phyloP scores from a whole-genome alignment of 129 eudicot species.

The Escallonia herrerae region DNA sequence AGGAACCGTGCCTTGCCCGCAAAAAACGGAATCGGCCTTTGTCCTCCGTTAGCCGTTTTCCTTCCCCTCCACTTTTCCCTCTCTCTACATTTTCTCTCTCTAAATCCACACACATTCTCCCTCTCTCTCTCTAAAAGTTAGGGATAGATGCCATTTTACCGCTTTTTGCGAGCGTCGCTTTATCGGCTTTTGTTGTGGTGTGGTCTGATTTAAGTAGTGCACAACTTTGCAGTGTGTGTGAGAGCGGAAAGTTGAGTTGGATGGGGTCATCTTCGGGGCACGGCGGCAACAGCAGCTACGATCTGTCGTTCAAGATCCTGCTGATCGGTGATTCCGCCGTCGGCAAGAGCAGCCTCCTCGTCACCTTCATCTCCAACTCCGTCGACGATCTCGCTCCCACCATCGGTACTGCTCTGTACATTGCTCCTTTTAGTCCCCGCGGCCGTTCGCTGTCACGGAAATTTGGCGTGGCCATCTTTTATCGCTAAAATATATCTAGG shows the following conservation, averaged over 20 bases:
- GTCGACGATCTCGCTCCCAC: slow-evolving; percentile 82
- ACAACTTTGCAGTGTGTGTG: slow-evolving; percentile 13
- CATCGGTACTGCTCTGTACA: slow-evolving; percentile 35
- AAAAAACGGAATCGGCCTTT: slow-evolving; percentile 24
- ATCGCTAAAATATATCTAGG: too few relatives aligned
- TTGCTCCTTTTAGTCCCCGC: too few relatives aligned
- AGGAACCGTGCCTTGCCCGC: slow-evolving; percentile 17
- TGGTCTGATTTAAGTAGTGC: slow-evolving; percentile 10
- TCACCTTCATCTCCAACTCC: slow-evolving; percentile 65
- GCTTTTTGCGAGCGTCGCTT: not conserved
- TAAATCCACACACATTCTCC: slow-evolving; percentile 1
- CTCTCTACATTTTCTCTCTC: slow-evolving; percentile 5
- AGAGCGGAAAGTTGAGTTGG: not conserved
- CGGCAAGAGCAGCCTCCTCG: slow-evolving; percentile 90
- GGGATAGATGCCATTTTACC: not conserved
- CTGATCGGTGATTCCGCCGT: slow-evolving; percentile 94
- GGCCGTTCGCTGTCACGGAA: too few relatives aligned
- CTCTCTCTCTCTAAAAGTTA: slow-evolving; percentile 10
- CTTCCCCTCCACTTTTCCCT: not conserved
- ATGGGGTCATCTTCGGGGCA: slow-evolving; percentile 62
- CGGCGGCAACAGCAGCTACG: slow-evolving; percentile 40
- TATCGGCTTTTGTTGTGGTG: not conserved
- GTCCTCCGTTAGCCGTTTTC: slow-evolving; percentile 11
- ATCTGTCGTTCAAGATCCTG: slow-evolving; percentile 89
- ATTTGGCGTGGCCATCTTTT: too few relatives aligned